Evolutionary conservation across 257 asterid genomes (phyloP).

Genomic region (Solanum sejunctum): DNA sequence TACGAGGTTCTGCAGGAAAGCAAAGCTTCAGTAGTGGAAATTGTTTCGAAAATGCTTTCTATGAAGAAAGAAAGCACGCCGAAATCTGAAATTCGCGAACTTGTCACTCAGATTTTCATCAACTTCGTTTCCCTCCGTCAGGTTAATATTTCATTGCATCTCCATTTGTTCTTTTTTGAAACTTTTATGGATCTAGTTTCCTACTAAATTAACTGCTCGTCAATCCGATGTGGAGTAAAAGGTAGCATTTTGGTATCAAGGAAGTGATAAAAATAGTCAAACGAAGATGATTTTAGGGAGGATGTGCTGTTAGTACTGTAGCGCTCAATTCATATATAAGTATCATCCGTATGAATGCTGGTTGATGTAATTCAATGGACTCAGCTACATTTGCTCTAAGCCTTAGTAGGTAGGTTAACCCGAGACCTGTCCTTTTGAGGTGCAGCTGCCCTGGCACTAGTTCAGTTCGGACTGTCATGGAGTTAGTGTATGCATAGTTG

Average conservation of each 20-base stretch:
- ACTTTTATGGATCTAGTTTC: not conserved
- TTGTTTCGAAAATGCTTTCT: slow-evolving; percentile 61
- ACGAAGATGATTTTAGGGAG: not conserved
- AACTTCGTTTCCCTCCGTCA: slow-evolving; percentile 83
- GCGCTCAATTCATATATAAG: not conserved
- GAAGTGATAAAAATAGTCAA: not conserved
- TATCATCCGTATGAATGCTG: not conserved
- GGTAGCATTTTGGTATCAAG: not conserved
- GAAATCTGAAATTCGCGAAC: slow-evolving; percentile 58
- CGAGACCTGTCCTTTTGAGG: not conserved
- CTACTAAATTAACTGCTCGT: not conserved
- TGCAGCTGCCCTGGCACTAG: not conserved
- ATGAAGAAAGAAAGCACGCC: slow-evolving; percentile 47
- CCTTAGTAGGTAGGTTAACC: not conserved
- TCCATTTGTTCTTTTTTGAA: not conserved
- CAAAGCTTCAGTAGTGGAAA: slow-evolving; percentile 65
- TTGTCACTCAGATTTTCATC: slow-evolving; percentile 67
- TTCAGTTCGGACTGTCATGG: not conserved
- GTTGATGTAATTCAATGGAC: not conserved
- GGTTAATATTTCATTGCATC: slow-evolving; percentile 22
- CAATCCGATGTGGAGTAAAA: not conserved
- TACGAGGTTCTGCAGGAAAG: slow-evolving; percentile 52
- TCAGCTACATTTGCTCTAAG: not conserved
- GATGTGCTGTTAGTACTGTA: not conserved
- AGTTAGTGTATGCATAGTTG: not conserved